Evolutionary conservation across 306 rosid genomes (phyloP), one percentile per base, ranked within the genome.

Genomic region (Sesbania bispinosa): DNA sequence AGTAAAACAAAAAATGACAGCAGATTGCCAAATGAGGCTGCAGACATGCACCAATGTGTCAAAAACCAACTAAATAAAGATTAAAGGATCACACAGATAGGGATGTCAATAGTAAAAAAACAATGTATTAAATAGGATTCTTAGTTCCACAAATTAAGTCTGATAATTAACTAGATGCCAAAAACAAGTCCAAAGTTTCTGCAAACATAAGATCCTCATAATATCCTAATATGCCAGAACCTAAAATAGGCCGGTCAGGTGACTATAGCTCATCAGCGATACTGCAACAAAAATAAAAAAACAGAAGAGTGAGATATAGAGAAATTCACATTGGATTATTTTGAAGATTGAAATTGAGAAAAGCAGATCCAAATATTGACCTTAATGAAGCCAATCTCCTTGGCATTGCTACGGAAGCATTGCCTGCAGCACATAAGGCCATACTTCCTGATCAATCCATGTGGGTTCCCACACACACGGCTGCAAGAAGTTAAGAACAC

Each of bases 371-470:
- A 58, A 3, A 14, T 2, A 2, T 24, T 46, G 54, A 84, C 97
- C 98, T 94, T 94, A 0, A 94, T 89, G 87, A 94, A 94, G 43
- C 98, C 96, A 63, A 94, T 94, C 77, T 94, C 96, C 88, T 94
- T 94, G 86, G 98, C 97, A 4, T 94, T 90, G 87, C 97, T 90
- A 1, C 94, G 92, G 87, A 94, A 94, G 86, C 98, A 94, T 62
- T 90, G 97, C 82, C 97, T 90, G 89, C 98, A 94, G 51, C 98
- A 94, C 92, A 85, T 94, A 14, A 94, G 90, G 7, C 97, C 96
- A 7, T 89, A 90, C 89, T 94, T 94, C 85, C 98, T 73, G 70
- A 94, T 90, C 84, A 94, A 72, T 2, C 95, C 97, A 61, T 94
- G 98, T 0, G 97, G 88, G 41, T 94, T 90, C 4, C 97, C 97